Base-by-base conservation (phyloP, 2,329 filamentous ascomycete species). In the Aspergillus tanneri region DNA sequence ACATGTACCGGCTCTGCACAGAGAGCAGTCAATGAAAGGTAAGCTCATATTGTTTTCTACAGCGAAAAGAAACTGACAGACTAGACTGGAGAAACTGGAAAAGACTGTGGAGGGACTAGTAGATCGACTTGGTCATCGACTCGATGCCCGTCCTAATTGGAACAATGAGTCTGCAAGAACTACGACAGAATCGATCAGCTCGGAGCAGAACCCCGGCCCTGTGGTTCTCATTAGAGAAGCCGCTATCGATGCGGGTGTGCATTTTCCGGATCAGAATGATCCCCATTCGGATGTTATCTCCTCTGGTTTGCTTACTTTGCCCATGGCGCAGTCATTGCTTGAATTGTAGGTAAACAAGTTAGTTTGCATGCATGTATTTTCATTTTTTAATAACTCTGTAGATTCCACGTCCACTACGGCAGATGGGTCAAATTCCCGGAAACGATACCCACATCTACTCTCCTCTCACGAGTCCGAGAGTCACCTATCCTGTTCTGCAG, bases 361-460 rank as follows among this genome's bases (percentile, higher is more conserved):
- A 3, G 1, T 1, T 21, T 21, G n/a, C 12, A 16, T 6, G 3
- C 5, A 8, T 10, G n/a, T 21, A 12, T 23, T 46, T 19, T 42
- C 5, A 4, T 3, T 7, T 25, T 37, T 25, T n/a, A n/a, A n/a
- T n/a, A n/a, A n/a, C n/a, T n/a, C n/a, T n/a, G n/a, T n/a, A 68
- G 56, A 41, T 75, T 75, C 46, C 61, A 67, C 21, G 62, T 69
- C 39, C 62, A 74, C 47, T 74, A 74, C 48, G 72, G 71, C n/a
- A 62, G 68, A 14, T 75, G 72, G 71, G 67, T 74, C 6, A 58
- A 61, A 5, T 72, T 72, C 41, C 54, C 61, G 1, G 53, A 56
- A 14, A 57, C 51, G 6, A 53, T 67, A 11, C 56, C 64, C 0
- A 50, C 53, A 3, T 47, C 50, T 1, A 10, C 14, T 19, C 44